Base-by-base conservation (phyloP, 2,329 filamentous ascomycete species). In the Sarocladium kiliense region DNA sequence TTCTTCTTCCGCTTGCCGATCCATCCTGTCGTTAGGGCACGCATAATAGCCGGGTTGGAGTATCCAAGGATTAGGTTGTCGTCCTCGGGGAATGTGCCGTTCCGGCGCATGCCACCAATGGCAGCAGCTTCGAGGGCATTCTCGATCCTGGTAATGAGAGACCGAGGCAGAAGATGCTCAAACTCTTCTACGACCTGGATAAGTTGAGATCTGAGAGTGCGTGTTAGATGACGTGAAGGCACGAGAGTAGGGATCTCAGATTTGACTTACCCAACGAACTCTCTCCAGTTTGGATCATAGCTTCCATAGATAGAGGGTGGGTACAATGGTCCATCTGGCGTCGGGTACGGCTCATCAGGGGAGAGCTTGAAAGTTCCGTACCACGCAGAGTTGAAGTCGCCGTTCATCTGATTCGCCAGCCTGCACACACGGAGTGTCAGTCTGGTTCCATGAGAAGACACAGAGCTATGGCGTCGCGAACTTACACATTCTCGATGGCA, bases 51-150 rank as follows among this genome's bases (percentile, higher is more conserved):
- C 1, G 74, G 74, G 58, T 77, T 77, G 0, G 69, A 69, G 59
- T 75, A 75, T 0, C 62, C 71, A 0, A 72, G 58, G 7, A 66
- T 68, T 4, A 71, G 60, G 58, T 74, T 74, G 57, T 87, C 84
- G 34, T 71, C 71, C 58, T 76, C 73, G 0, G 71, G 72, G 37
- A 62, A 71, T 1, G 68, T 68, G 2, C 72, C 71, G 51, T 74
- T 73, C 26, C 71, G 68, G 4, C 71, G 66, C 68, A 73, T 74
- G 14, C 64, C 66, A 3, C 71, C 71, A 14, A 73, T 60, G 3
- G 71, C 71, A 2, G 69, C 67, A 18, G 62, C 63, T 16, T 68
- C 68, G 1, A 74, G 60, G 1, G 67, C 66, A 4, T 69, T 63
- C 54, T 74, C 71, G 44, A 74, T 71, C 7, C 62, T 65, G 6